These are phyloP conservation scores for Myxozyma mucilagina DNA, from an alignment of 805 yeast genomes.

Conservation along the genomic window DNA sequence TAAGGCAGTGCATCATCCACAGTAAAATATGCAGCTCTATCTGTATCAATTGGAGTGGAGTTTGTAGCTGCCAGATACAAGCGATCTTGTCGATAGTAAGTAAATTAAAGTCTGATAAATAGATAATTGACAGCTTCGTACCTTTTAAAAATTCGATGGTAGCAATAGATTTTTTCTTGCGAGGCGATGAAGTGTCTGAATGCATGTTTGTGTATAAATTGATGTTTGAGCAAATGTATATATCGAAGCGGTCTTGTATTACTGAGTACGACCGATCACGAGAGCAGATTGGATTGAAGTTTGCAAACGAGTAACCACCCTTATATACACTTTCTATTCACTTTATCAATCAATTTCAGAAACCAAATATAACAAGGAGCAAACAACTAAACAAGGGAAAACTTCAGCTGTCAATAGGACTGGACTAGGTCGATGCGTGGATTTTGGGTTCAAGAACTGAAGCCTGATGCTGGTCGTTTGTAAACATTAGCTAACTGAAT, in stretches of 20 bases:
- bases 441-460: not conserved
- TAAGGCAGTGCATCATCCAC: constrained; percentile 90
- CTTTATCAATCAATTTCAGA: too few species aligned
- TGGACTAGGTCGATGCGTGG: not conserved
- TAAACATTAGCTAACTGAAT: constrained; percentile 9
- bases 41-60: constrained; percentile 71
- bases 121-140: constrained; percentile 4
- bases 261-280: not conserved
- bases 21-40: constrained; percentile 77
- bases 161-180: constrained; percentile 35
- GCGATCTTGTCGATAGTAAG: constrained; percentile 44
- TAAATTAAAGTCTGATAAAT: not conserved
- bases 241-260: not conserved
- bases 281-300: too few species aligned
- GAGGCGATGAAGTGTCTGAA: constrained; percentile 9
- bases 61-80: constrained; percentile 91
- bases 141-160: constrained; percentile 44
- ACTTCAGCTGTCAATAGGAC: not conserved
- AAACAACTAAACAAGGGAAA: not conserved
- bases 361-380: too few species aligned
- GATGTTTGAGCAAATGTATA: not conserved
- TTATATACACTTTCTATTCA: too few species aligned
- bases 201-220: not conserved
- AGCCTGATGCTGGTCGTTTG: not conserved
- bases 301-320: too few species aligned